Evolutionary conservation across 306 rosid species (phyloP).

Genomic region (Medicago lupulina): DNA sequence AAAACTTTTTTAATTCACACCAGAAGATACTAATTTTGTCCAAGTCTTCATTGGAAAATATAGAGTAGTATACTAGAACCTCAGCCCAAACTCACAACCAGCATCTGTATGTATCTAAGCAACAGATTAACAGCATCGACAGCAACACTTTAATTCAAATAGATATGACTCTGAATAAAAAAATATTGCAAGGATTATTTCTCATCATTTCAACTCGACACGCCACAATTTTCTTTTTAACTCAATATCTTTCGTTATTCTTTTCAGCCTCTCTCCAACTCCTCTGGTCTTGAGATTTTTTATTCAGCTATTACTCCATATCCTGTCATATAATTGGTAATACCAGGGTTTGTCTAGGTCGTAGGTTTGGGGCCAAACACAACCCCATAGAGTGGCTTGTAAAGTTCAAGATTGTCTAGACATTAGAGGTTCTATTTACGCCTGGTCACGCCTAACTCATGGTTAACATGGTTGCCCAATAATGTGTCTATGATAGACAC

Average conservation of each 20-base stretch:
- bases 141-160: slow-evolving; percentile 24
- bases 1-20: slow-evolving; percentile 12
- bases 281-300: slow-evolving; percentile 16
- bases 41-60: slow-evolving; percentile 2
- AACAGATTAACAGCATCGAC: slow-evolving; percentile 13
- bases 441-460: no score
- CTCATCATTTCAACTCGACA: slow-evolving; percentile 30
- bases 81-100: slow-evolving; percentile 15
- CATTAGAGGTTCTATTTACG: not conserved
- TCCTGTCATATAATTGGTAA: not conserved
- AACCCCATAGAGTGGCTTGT: not conserved
- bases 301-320: slow-evolving; percentile 19
- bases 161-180: slow-evolving; percentile 11
- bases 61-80: not conserved
- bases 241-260: not conserved
- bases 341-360: not conserved
- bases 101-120: not conserved
- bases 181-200: slow-evolving; percentile 8
- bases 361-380: not conserved
- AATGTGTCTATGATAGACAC: not conserved
- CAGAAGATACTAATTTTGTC: not conserved
- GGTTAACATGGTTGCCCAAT: not conserved
- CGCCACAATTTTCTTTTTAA: not conserved
- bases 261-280: slow-evolving; percentile 21
- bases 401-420: not conserved